phyloP scores from a whole-genome alignment of 2,329 filamentous ascomycete genomes.

The Dothiorella sarmentorum region DNA sequence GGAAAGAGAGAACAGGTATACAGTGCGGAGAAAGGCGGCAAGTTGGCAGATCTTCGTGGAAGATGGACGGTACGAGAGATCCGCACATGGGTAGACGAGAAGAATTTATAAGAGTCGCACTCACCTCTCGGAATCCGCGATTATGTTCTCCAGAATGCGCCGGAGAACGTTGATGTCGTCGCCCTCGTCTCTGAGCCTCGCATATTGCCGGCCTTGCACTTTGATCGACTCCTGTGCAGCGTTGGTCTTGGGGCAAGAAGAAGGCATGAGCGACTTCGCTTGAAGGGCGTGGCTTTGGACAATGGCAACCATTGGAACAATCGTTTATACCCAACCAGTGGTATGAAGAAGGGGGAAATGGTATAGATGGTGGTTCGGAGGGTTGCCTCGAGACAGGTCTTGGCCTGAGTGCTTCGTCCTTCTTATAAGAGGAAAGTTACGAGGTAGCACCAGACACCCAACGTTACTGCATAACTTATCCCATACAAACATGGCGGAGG shows the following conservation, averaged over 20 bases:
- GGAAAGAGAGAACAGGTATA: neutral
- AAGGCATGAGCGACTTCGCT: slow-evolving; percentile 2
- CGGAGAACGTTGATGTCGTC: slow-evolving; percentile 1
- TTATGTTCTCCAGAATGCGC: neutral
- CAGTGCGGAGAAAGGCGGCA: neutral
- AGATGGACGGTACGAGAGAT: no score
- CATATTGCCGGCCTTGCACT: neutral
- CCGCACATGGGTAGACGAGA: neutral
- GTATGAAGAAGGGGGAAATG: neutral
- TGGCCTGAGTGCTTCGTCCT: slow-evolving; percentile 12
- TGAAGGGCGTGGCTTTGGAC: slow-evolving; percentile 6
- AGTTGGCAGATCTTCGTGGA: no score
- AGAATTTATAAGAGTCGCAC: neutral
- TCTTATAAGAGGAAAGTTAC: slow-evolving; percentile 6
- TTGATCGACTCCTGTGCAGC: slow-evolving; percentile 11
- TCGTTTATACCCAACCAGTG: neutral
- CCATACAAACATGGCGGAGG: slow-evolving; percentile 12
- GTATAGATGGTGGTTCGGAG: neutral
- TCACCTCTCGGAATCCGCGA: slow-evolving; percentile 7
- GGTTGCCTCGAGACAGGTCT: slow-evolving; percentile 2
- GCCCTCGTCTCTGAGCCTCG: slow-evolving; percentile 3
- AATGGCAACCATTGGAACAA: slow-evolving; percentile 7
- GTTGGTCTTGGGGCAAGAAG: neutral
- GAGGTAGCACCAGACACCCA: slow-evolving; percentile 2
- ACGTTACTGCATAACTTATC: slow-evolving; percentile 3